Base-by-base conservation (phyloP, 2,329 filamentous ascomycete species). In the Pseudopithomyces maydicus region DNA sequence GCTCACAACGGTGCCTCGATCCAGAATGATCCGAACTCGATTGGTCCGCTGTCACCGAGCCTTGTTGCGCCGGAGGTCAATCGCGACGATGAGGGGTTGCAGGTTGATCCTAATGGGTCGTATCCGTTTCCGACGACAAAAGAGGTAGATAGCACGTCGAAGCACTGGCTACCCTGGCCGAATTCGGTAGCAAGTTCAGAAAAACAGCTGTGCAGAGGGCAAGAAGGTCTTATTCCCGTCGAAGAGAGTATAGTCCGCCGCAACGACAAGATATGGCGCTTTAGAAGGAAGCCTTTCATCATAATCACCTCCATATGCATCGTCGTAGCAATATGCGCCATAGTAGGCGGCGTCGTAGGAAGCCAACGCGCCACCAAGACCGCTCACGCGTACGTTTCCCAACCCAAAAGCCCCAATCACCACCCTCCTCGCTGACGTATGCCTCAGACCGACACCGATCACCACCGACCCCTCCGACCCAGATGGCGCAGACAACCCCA, bases 221-320 rank as follows among this genome's bases (percentile, higher is more conserved):
- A 61, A 26, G 52, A 42, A 6, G 47, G 47, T 14, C 42, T 55
- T 19, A 41, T 57, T 22, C 44, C n/a, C 6, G 6, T n/a, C 10
- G 4, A 54, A 29, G 50, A 53, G 41, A 42, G 47, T 11, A 44
- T 19, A 22, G n/a, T 20, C 17, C 52, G 41, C 42, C 10, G n/a
- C n/a, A n/a, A 38, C 8, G 38, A 47, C 19, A 56, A 26, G 29
- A 55, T 59, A 38, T 57, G 50, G 33, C 50, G 50, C 19, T 23
- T 62, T n/a, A 52, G 53, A 44, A 57, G 43, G 46, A 43, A 45
- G 35, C 44, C 52, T n/a, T 59, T 62, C 33, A 47, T 62, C 44
- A 56, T 59, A 20, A 20, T 50, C 12, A 45, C 44, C 15, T 48
- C 38, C 6, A 26, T 59, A 19, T 43, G 51, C 12, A 36, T 23